Base-by-base conservation (phyloP, 352 stramenopile species). In the Pilasporangium apinafurcum region DNA sequence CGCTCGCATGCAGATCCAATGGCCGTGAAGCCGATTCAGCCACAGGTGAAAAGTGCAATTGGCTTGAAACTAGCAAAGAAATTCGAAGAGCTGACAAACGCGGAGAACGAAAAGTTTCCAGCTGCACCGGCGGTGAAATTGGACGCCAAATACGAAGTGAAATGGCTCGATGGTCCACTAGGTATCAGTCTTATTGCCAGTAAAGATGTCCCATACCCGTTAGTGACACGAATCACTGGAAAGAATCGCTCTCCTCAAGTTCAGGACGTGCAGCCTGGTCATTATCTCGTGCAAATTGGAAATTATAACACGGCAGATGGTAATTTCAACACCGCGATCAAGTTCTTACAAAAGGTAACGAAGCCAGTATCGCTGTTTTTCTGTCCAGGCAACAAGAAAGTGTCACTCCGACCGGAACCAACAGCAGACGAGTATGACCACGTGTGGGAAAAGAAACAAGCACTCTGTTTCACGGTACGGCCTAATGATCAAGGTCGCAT, bases 261-360 rank as follows among this genome's bases (percentile, higher is more conserved):
- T 8, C 73, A 92, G 40, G 82, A 94, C 48, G 81, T 94, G 26
- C 78, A 92, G 36, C 82, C 82, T 20, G 82, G 82, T 16, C 82
- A 94, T 42, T 94, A 91, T 33, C 73, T 94, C 8, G 79, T 94
- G 34, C 81, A 90, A 51, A 94, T 94, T 30, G 82, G 82, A 16
- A 76, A 51, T 22, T 94, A 94, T 53, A 86, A 78, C 53, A 94
- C 82, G 0, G 64, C 76, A 4, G 78, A 86, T 29, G 82, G 82
- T 25, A 92, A 91, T 35, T 94, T 94, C 48, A 94, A 94, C 53
- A 85, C 79, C 5, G 82, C 82, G 16, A 94, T 94, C 56, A 94
- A 94, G 62, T 91, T 90, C 24, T 47, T 94, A 41, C 82, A 94
- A 51, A 90, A 92, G 44, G 77, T 94, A 8, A 77, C 66, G 51